Evolutionary conservation across 805 yeast species (phyloP), one percentile per base, ranked within the genome.

Genomic region (Suhomyces sp.): DNA sequence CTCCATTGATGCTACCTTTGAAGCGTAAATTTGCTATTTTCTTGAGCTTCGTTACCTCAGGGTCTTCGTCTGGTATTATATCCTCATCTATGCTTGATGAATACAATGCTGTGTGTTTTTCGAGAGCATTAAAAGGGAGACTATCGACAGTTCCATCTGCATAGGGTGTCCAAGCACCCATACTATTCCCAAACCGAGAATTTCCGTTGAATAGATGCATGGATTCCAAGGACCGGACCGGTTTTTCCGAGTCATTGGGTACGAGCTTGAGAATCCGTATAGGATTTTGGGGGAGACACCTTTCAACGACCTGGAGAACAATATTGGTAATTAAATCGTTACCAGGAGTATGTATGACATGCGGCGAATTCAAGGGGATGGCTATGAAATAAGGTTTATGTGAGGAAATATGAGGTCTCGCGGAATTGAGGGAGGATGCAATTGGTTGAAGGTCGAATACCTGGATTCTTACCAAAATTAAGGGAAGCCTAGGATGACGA

Each of bases 131-230:
- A 23, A 84, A 61, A 0, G 95, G 90, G 0, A 80, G 72, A 3
- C 73, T 66, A 54, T 86, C 95, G 5, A 79, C 76, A 1, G 67
- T 60, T 0, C 78, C 79, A 44, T 79, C 78, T 0, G 95, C 91
- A 54, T 83, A 86, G 0, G 81, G 74, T 0, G 76, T 53, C 95
- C 95, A 86, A 6, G 76, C 68, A 0, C 91, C 95, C 36, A 81
- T 50, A 7, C 88, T 70, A 19, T 73, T 63, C 1, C 81, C 69
- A 46, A 74, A 75, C 34, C 90, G 60, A 1, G 88, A 78, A 15
- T 70, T 71, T 3, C 90, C 88, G 37, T 75, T 70, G 10, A 80
- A 49, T 2, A 79, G 63, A 43, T 73, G 77, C 64, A 79, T 74
- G 0, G 82, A 64, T 25, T 75, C 76, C 24, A 83, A 53, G 2